phyloP scores from a whole-genome alignment of 2,329 filamentous ascomycete genomes.

The Purpureocillium takamizusanense region DNA sequence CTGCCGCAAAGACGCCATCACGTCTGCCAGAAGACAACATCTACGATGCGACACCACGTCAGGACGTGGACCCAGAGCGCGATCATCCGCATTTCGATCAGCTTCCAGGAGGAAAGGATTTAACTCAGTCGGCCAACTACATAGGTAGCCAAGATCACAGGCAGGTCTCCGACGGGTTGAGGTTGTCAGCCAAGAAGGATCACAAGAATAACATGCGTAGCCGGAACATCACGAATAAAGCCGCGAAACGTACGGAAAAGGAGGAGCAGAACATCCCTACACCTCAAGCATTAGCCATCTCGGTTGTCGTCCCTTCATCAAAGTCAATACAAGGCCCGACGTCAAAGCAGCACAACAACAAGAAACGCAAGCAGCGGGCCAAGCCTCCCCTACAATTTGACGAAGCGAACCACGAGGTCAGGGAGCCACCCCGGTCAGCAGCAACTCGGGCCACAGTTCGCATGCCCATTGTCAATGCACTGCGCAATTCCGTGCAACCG shows the following conservation, averaged over 20 bases:
- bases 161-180: no score
- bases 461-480: constrained; percentile 8
- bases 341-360: constrained; percentile 1
- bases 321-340: not conserved
- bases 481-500: constrained; percentile 7
- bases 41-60: constrained; percentile 14
- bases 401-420: constrained; percentile 17
- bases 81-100: no score
- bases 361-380: constrained; percentile 21
- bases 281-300: not conserved
- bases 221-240: no score
- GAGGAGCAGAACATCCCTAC: no score
- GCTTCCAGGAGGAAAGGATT: no score
- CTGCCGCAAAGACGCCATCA: not conserved
- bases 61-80: no score
- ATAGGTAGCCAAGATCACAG: no score
- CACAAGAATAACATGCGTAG: no score
- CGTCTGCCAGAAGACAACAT: constrained; percentile 18
- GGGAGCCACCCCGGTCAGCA: constrained; percentile 3
- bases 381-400: constrained; percentile 25
- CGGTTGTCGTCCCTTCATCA: not conserved
- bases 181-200: no score
- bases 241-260: no score
- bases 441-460: not conserved
- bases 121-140: no score